phyloP scores from a whole-genome alignment of 148 eudicot species.

The Fallopia convolvulus region DNA sequence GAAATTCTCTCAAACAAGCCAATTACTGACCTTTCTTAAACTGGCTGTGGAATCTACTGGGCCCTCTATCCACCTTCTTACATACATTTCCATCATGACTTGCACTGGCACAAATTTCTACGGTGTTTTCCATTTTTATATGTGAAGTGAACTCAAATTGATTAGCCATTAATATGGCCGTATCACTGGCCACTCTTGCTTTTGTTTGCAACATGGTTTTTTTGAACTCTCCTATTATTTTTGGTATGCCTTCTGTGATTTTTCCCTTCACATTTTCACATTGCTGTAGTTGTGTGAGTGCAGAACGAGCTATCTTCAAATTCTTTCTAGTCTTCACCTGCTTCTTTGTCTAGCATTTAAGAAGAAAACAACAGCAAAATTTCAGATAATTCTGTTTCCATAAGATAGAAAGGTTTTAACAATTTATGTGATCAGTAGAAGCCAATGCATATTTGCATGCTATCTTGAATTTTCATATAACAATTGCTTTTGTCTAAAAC shows the following conservation, averaged over 20 bases:
- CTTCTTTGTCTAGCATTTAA: conserved; percentile 35
- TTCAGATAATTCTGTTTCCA: conserved; percentile 1
- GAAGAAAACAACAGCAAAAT: conserved; percentile 9
- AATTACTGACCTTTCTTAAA: conserved; percentile 10
- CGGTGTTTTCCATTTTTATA: conserved; percentile 16
- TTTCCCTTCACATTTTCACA: conserved; percentile 24
- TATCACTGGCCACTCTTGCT: conserved; percentile 22
- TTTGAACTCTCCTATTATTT: conserved; percentile 25
- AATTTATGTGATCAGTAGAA: background rate
- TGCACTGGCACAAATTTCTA: conserved; percentile 16
- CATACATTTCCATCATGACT: conserved; percentile 11
- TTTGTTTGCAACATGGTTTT: conserved; percentile 14
- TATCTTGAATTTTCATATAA: background rate
- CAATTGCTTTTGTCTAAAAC: background rate
- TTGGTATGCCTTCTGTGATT: conserved; percentile 27
- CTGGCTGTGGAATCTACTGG: background rate
- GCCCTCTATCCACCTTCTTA: conserved; percentile 13
- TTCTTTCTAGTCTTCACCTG: conserved; percentile 34
- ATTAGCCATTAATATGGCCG: conserved; percentile 19
- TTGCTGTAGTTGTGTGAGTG: conserved; percentile 18
- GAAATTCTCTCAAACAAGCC: background rate
- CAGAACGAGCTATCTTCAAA: conserved; percentile 34
- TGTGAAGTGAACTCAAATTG: conserved; percentile 18
- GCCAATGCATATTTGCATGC: background rate
- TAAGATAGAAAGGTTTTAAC: background rate